Evolutionary conservation across 2,329 filamentous ascomycete genomes (phyloP).

Genomic region (Rhynchosporium secalis): DNA sequence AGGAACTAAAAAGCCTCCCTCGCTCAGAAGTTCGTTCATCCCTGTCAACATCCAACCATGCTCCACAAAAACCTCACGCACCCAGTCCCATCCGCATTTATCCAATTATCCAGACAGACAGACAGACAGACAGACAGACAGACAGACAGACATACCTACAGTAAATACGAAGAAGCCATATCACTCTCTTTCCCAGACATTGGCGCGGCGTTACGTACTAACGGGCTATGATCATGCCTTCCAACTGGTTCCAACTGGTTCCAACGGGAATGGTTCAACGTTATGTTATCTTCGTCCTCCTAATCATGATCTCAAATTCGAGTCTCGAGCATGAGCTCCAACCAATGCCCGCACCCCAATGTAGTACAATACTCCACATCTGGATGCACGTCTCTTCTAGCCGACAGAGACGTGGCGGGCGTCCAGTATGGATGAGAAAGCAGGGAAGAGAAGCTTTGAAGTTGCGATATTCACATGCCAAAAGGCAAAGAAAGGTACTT

Average conservation of each 20-base stretch:
- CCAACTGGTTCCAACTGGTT: neutral
- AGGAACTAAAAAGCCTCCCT: neutral
- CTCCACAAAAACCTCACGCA: neutral
- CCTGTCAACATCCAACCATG: slow-evolving; percentile 1
- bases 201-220: neutral
- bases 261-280: neutral
- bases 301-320: neutral
- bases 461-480: neutral
- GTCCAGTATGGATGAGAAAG: neutral
- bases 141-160: too few species aligned
- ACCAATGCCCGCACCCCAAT: neutral
- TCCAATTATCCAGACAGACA: too few species aligned
- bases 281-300: neutral
- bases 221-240: neutral
- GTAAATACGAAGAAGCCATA: too few species aligned
- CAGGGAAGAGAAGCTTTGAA: neutral
- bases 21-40: neutral
- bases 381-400: neutral
- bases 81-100: neutral
- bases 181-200: neutral
- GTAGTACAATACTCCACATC: too few species aligned
- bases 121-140: too few species aligned
- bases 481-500: neutral
- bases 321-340: neutral
- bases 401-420: neutral